Evolutionary conservation across 2,329 filamentous ascomycete species (phyloP).

Genomic region (Trichoderma sp.): DNA sequence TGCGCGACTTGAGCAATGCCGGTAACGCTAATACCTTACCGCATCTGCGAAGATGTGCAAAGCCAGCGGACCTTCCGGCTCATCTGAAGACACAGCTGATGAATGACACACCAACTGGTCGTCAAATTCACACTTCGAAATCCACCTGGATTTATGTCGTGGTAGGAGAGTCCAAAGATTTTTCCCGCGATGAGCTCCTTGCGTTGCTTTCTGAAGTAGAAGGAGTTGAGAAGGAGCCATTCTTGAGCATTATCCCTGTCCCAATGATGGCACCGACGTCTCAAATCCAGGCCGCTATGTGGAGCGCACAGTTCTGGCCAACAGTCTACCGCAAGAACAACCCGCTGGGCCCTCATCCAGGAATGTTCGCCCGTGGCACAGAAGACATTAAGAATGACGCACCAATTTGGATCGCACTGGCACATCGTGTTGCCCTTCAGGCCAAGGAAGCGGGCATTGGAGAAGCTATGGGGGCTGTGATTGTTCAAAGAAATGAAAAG

Average conservation of each 20-base stretch:
- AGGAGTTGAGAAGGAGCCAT: conserved; percentile 56
- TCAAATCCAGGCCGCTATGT: conserved; percentile 71
- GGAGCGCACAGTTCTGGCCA: conserved; percentile 80
- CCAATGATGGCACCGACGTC: conserved; percentile 76
- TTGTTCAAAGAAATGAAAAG: conserved; percentile 66
- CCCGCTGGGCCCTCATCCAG: conserved; percentile 81
- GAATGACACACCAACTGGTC: conserved; percentile 59
- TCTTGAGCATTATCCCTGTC: conserved; percentile 67
- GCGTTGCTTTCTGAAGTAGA: conserved; percentile 53
- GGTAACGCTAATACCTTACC: conserved; percentile 67
- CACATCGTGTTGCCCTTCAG: conserved; percentile 65
- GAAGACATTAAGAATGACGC: conserved; percentile 68
- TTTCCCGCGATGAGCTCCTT: conserved; percentile 59
- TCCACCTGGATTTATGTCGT: conserved; percentile 65
- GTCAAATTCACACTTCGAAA: conserved; percentile 62
- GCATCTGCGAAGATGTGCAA: conserved; percentile 77
- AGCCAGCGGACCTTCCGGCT: conserved; percentile 67
- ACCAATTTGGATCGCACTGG: conserved; percentile 68
- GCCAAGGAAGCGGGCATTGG: conserved; percentile 63
- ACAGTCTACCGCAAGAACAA: conserved; percentile 86
- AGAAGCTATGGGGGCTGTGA: conserved; percentile 72
- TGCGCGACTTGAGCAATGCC: conserved; percentile 61
- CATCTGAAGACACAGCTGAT: conserved; percentile 66
- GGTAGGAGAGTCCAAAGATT: conserved; percentile 54
- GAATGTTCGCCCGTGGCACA: conserved; percentile 70